These are phyloP conservation scores for Citrus sp. DNA, from an alignment of 345 rosid genomes.

Conservation along the genomic window DNA sequence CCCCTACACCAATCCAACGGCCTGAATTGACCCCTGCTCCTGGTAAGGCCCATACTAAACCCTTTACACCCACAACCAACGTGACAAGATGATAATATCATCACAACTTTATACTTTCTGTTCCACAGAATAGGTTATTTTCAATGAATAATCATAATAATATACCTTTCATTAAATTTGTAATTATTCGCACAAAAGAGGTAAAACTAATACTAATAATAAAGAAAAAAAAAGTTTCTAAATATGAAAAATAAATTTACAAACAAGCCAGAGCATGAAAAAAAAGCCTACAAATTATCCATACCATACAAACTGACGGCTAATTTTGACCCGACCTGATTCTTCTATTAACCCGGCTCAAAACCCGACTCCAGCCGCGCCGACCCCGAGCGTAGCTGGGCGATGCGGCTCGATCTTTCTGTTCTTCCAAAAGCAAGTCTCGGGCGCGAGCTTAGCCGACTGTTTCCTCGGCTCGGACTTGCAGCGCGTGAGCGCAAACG, in stretches of 20 bases:
- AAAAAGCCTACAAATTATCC: constrained; percentile 12
- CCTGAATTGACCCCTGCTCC: not conserved
- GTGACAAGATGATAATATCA: not conserved
- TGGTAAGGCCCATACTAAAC: not conserved
- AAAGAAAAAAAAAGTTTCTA: not conserved
- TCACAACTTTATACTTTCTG: not conserved
- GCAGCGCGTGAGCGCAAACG: constrained; percentile 72
- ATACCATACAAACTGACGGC: constrained; percentile 22
- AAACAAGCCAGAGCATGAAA: not conserved
- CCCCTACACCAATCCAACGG: constrained; percentile 8
- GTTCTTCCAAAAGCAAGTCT: constrained; percentile 86
- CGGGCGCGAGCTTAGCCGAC: constrained; percentile 60
- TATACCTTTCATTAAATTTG: not conserved
- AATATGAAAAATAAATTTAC: constrained; percentile 18
- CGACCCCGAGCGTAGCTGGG: constrained; percentile 54
- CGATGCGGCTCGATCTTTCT: constrained; percentile 82
- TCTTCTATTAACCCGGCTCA: constrained; percentile 17
- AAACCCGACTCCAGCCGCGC: constrained; percentile 77
- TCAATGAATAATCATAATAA: not conserved
- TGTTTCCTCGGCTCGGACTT: constrained; percentile 90
- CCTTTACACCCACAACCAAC: not conserved
- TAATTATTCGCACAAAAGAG: not conserved
- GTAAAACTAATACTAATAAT: not conserved
- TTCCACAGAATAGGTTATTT: too few species aligned
- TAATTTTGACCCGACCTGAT: not conserved